phyloP scores from a whole-genome alignment of 2,329 filamentous ascomycete genomes.

The Ceratocystis lukuohia region DNA sequence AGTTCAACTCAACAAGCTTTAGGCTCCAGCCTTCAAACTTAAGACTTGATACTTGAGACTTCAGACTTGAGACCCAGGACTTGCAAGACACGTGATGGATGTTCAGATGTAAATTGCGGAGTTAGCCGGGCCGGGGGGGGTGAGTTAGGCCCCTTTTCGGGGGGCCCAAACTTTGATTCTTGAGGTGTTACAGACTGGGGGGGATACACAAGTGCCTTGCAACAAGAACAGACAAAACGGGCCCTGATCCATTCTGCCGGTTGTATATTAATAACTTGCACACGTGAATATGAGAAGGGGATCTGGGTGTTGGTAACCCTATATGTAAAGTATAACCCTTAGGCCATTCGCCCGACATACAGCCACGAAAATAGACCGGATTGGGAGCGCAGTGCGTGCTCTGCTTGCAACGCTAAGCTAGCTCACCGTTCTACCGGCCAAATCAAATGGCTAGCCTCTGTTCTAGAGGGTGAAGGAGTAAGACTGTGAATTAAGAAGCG shows the following conservation, averaged over 20 bases:
- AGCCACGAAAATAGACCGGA: background rate
- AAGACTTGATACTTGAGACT: background rate
- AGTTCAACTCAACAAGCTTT: too few species aligned
- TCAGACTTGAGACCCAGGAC: background rate
- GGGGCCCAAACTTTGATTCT: background rate
- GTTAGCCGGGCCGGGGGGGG: background rate
- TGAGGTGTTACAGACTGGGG: background rate
- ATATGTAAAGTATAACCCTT: background rate
- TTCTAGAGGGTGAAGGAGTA: background rate
- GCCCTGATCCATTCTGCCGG: too few species aligned
- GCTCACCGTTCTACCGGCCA: background rate
- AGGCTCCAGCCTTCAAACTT: background rate
- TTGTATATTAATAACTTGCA: background rate
- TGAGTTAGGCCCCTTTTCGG: background rate
- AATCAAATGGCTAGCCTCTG: background rate
- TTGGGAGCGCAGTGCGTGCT: too few species aligned
- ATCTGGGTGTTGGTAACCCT: too few species aligned
- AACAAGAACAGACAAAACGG: too few species aligned
- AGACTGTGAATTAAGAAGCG: background rate
- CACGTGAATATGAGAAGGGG: background rate
- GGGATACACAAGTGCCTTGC: background rate
- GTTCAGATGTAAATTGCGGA: background rate
- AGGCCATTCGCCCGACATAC: background rate
- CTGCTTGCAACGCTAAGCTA: too few species aligned
- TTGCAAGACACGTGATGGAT: background rate